A percentile compares a stretch with the other conserved stretches of the same genome.
Evolutionary conservation across 108 stramenopile species (phyloP).

Genomic region (Skeletonema costatum): DNA sequence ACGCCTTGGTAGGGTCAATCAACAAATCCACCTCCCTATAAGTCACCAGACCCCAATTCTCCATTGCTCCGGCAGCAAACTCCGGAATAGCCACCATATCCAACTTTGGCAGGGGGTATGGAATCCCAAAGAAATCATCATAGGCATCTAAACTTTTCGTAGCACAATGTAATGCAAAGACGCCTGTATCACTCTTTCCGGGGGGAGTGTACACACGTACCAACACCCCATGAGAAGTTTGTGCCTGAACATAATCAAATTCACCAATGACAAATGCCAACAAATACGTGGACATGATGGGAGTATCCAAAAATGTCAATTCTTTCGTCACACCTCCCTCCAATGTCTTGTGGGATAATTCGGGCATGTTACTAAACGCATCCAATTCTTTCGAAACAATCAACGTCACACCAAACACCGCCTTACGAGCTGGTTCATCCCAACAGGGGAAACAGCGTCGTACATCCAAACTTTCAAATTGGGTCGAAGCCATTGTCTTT

Average conservation of each 20-base stretch:
- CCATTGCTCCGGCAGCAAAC: constrained; percentile 97
- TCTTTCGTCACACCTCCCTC: constrained; percentile 54
- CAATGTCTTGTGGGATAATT: constrained; percentile 59
- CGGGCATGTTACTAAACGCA: constrained; percentile 97
- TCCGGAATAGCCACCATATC: constrained; percentile 97
- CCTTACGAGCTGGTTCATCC: constrained; percentile 97
- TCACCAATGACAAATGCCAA: constrained; percentile 93
- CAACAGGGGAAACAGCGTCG: constrained; percentile 95
- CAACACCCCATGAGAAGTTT: constrained; percentile 80
- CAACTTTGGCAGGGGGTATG: constrained; percentile 96
- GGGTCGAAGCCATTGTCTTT: constrained; percentile 95
- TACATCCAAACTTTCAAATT: constrained; percentile 93
- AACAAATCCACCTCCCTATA: constrained; percentile 90
- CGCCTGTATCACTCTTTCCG: constrained; percentile 79
- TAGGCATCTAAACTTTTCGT: constrained; percentile 82
- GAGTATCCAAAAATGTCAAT: constrained; percentile 78
- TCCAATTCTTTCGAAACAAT: constrained; percentile 76
- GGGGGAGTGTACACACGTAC: constrained; percentile 93
- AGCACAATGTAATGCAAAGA: constrained; percentile 89
- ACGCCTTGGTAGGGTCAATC: constrained; percentile 87
- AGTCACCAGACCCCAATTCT: constrained; percentile 90
- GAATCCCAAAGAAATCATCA: constrained; percentile 83
- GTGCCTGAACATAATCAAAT: constrained; percentile 82
- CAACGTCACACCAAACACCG: constrained; percentile 85
- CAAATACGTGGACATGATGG: constrained; percentile 95